These are phyloP conservation scores for Ambrosia hybrid DNA, from an alignment of 140 eudicot species.

Conservation along the genomic window DNA sequence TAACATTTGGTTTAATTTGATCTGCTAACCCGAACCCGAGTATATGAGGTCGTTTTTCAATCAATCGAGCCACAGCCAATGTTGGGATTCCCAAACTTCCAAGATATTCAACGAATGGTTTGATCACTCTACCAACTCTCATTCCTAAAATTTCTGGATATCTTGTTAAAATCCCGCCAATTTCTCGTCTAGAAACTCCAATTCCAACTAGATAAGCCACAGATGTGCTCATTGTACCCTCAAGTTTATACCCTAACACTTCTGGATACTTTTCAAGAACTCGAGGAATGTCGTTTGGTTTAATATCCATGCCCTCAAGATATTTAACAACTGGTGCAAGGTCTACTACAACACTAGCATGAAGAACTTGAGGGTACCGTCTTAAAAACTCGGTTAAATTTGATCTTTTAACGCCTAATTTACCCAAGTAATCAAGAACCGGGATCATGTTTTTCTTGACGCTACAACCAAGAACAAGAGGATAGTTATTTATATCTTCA, in stretches of 20 bases:
- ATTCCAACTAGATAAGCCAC: conserved; percentile 95
- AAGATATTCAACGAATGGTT: conserved; percentile 93
- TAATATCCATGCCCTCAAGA: conserved; percentile 87
- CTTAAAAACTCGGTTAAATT: conserved; percentile 70
- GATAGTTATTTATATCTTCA: conserved; percentile 84
- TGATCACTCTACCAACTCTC: conserved; percentile 88
- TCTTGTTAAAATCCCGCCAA: conserved; percentile 73
- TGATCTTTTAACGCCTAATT: conserved; percentile 69
- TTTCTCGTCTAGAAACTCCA: conserved; percentile 93
- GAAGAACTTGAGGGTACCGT: conserved; percentile 88
- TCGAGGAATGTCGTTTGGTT: conserved; percentile 68
- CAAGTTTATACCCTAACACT: conserved; percentile 92
- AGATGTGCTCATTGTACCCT: conserved; percentile 98
- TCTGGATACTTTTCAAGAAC: conserved; percentile 92
- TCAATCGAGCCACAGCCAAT: conserved; percentile 76
- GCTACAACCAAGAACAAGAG: conserved; percentile 98
- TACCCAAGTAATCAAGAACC: conserved; percentile 94
- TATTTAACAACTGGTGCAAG: conserved; percentile 85
- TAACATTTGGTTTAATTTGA: conserved; percentile 68
- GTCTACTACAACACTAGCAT: conserved; percentile 67
- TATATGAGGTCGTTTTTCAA: conserved; percentile 86
- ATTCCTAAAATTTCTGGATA: conserved; percentile 89
- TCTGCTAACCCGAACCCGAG: conserved; percentile 81
- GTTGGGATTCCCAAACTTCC: conserved; percentile 73
- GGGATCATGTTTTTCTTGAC: conserved; percentile 99